These are phyloP conservation scores for Ensete ventricosum DNA, from an alignment of 176 grass and related monocot species.

Conservation along the genomic window DNA sequence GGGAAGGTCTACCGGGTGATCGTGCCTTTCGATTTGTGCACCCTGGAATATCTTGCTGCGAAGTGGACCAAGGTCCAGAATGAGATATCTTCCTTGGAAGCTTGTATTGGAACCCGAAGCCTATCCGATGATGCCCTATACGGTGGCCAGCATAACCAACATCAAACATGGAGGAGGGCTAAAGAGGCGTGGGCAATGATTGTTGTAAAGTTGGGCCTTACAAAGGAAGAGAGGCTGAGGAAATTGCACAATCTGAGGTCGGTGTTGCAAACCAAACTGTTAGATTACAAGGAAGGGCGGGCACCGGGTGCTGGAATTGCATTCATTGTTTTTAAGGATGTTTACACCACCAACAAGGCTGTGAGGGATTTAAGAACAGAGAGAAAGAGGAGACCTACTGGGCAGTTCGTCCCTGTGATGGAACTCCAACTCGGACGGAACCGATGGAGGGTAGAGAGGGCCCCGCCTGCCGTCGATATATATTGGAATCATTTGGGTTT, in stretches of 20 bases:
- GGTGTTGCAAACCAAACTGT: slow-evolving; percentile 54
- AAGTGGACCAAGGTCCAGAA: slow-evolving; percentile 61
- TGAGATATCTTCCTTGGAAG: slow-evolving; percentile 82
- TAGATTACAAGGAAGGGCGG: slow-evolving; percentile 67
- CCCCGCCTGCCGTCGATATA: slow-evolving; percentile 79
- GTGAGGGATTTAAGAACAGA: slow-evolving; percentile 79
- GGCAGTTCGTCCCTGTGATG: slow-evolving; percentile 82
- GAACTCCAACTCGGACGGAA: slow-evolving; percentile 84
- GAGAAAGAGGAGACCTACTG: slow-evolving; percentile 57
- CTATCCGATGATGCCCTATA: slow-evolving; percentile 29
- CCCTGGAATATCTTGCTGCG: slow-evolving; percentile 52
- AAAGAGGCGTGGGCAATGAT: slow-evolving; percentile 41
- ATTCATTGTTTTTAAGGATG: slow-evolving; percentile 91
- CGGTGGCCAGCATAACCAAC: slow-evolving; percentile 6
- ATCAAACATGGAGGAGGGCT: slow-evolving; percentile 46
- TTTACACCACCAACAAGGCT: slow-evolving; percentile 89
- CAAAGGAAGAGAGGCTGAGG: slow-evolving; percentile 61
- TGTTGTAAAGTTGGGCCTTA: slow-evolving; percentile 48
- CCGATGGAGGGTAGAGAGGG: slow-evolving; percentile 85
- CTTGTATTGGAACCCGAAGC: slow-evolving; percentile 44
- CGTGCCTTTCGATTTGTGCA: slow-evolving; percentile 77
- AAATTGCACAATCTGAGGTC: slow-evolving; percentile 65
- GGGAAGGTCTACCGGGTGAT: slow-evolving; percentile 82
- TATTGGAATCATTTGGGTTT: slow-evolving; percentile 96
- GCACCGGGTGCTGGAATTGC: slow-evolving; percentile 74